phyloP scores from a whole-genome alignment of 805 yeast genomes.

The Ogataea corticis region DNA sequence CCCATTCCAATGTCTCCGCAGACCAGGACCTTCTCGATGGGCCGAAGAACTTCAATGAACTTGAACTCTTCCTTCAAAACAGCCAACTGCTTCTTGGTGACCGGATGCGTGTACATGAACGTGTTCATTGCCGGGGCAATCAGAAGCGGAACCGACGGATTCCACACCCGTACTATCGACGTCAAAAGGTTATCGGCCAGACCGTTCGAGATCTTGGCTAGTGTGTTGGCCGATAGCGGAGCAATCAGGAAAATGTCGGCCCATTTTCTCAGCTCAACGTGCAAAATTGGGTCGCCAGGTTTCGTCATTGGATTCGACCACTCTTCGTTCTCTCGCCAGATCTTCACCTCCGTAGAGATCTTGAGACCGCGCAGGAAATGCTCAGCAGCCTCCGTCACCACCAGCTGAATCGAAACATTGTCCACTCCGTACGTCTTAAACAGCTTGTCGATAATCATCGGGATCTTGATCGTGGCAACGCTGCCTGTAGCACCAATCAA shows the following conservation, averaged over 20 bases:
- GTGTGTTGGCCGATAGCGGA: conserved; percentile 92
- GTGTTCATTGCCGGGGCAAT: conserved; percentile 97
- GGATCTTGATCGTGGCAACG: conserved; percentile 94
- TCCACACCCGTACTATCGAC: conserved; percentile 93
- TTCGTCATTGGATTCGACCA: conserved; percentile 61
- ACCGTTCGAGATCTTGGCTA: conserved; percentile 87
- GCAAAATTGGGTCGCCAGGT: conserved; percentile 96
- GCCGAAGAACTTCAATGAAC: conserved; percentile 90
- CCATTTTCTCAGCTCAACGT: conserved; percentile 94
- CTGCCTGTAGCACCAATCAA: conserved; percentile 93
- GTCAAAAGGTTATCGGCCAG: conserved; percentile 91
- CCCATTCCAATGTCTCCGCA: conserved; percentile 99
- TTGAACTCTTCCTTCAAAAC: conserved; percentile 87
- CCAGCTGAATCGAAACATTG: conserved; percentile 78
- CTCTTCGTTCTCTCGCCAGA: conserved; percentile 94
- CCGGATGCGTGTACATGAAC: conserved; percentile 84
- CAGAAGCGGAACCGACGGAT: conserved; percentile 82
- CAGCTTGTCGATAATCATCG: conserved; percentile 82
- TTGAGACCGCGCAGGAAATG: conserved; percentile 65
- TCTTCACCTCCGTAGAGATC: conserved; percentile 65
- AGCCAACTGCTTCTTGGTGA: conserved; percentile 80
- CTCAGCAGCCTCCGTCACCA: conserved; percentile 82
- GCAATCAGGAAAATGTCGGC: conserved; percentile 91
- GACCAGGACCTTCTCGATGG: conserved; percentile 91
- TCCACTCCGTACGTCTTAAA: conserved; percentile 75